Conservation (phyloP, 108 stramenopile genomes). For the Pseudonitzschia multiseries region DNA sequence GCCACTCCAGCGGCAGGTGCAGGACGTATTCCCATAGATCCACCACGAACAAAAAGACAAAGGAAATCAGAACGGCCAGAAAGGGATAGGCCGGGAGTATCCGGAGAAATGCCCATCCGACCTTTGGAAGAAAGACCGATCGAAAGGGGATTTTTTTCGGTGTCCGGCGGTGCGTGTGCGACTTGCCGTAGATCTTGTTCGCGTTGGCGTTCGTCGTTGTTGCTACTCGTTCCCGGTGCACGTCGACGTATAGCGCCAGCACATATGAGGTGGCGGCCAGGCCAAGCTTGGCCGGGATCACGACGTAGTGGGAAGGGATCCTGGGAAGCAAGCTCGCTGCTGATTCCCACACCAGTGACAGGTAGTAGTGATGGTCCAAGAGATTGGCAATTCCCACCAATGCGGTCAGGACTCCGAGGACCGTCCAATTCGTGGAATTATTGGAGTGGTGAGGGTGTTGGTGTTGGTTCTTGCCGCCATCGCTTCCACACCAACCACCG, state of each 20-base stretch:
- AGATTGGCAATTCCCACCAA: conserved; percentile 51
- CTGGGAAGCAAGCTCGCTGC: not conserved
- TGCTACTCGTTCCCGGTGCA: conserved; percentile 31
- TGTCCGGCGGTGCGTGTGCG: too few relatives aligned
- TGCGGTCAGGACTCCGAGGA: conserved; percentile 13
- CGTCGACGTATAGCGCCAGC: conserved; percentile 60
- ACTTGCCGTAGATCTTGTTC: not conserved
- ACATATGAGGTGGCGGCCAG: conserved; percentile 66
- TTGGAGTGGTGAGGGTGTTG: conserved; percentile 7
- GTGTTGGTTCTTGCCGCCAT: not conserved
- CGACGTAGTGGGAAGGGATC: not conserved
- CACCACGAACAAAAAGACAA: conserved; percentile 72
- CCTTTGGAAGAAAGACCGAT: conserved; percentile 37
- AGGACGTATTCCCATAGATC: conserved; percentile 54
- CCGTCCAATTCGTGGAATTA: not conserved
- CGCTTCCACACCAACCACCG: too few relatives aligned
- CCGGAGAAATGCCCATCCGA: conserved; percentile 49
- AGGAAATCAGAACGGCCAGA: conserved; percentile 75
- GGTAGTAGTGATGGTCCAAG: conserved; percentile 40
- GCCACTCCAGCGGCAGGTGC: conserved; percentile 43
- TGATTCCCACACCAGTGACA: not conserved
- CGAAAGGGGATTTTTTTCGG: conserved; percentile 9
- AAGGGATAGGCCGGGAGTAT: conserved; percentile 77
- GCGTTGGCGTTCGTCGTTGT: conserved; percentile 12
- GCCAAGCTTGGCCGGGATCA: conserved; percentile 27